A percentile compares a stretch with the other conserved stretches of the same genome.
Evolutionary conservation across 768 basidiomycete species (phyloP).

Genomic region (Atractiella rhizophila): DNA sequence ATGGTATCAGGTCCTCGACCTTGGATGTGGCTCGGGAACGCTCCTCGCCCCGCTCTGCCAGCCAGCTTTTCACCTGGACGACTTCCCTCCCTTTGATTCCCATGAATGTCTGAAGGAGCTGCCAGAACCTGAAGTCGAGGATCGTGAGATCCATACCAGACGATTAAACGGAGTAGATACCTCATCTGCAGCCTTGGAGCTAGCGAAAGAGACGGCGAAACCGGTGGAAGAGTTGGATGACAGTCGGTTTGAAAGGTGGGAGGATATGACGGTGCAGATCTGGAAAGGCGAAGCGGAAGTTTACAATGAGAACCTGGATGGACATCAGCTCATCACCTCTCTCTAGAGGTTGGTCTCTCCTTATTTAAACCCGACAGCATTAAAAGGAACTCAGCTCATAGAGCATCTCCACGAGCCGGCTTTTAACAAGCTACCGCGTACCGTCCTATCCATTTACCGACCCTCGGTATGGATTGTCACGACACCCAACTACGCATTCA

Average conservation of each 20-base stretch:
- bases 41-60: slow-evolving; percentile 44
- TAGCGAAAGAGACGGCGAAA: slow-evolving; percentile 29
- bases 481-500: slow-evolving; percentile 42
- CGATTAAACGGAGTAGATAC: slow-evolving; percentile 47
- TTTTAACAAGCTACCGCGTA: too few relatives aligned
- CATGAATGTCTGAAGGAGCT: too few relatives aligned
- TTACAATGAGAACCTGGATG: slow-evolving; percentile 40
- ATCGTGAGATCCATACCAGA: slow-evolving; percentile 34
- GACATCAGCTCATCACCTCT: slow-evolving; percentile 20
- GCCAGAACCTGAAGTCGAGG: slow-evolving; percentile 20
- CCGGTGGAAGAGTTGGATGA: slow-evolving; percentile 3
- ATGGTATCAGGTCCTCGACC: slow-evolving; percentile 33
- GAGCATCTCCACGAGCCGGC: slow-evolving; percentile 56
- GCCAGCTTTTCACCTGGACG: slow-evolving; percentile 44
- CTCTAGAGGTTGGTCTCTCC: not conserved
- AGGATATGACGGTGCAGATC: slow-evolving; percentile 36
- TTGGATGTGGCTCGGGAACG: slow-evolving; percentile 62
- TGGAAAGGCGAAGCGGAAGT: slow-evolving; percentile 51
- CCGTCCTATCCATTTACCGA: slow-evolving; percentile 27
- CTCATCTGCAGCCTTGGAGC: slow-evolving; percentile 29
- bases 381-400: slow-evolving; percentile 29
- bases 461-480: slow-evolving; percentile 49
- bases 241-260: slow-evolving; percentile 32
- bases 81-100: slow-evolving; percentile 22
- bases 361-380: not conserved